A percentile compares a stretch with the other conserved stretches of the same genome.
These are phyloP conservation scores for Russula virescens DNA, from an alignment of 768 basidiomycete species.

Conservation along the genomic window DNA sequence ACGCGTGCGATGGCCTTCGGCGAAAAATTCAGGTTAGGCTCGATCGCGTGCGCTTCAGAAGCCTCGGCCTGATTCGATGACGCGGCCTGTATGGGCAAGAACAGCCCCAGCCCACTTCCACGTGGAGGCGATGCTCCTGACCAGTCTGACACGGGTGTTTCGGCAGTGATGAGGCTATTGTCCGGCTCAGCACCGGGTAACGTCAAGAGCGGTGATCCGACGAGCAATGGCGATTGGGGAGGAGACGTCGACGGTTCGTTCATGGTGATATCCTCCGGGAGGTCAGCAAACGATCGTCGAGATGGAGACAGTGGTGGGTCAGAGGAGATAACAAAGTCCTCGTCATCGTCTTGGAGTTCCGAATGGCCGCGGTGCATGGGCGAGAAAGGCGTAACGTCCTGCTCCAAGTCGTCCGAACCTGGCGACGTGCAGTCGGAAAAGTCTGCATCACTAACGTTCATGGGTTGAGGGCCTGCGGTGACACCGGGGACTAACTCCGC, in stretches of 20 bases:
- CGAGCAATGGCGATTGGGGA: background rate
- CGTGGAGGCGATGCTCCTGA: conserved; percentile 13
- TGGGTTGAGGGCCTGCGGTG: background rate
- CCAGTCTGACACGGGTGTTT: conserved; percentile 15
- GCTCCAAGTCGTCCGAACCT: background rate
- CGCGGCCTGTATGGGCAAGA: conserved; percentile 23
- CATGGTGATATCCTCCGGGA: conserved; percentile 16
- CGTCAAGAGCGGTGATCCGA: conserved; percentile 30
- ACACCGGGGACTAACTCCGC: background rate
- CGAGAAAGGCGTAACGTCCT: background rate
- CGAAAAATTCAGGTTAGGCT: conserved; percentile 23
- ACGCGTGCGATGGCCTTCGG: conserved; percentile 7
- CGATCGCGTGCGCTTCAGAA: conserved; percentile 13
- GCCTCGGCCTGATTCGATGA: conserved; percentile 15
- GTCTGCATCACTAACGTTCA: background rate
- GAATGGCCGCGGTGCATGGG: background rate
- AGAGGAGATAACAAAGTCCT: background rate
- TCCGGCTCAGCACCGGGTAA: conserved; percentile 42
- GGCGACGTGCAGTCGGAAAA: background rate
- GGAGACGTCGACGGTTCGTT: background rate
- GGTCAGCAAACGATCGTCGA: conserved; percentile 17
- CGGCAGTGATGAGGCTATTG: conserved; percentile 28
- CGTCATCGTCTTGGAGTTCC: conserved; percentile 1
- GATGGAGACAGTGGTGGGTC: conserved; percentile 21
- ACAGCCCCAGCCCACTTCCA: conserved; percentile 18